Conservation (phyloP, 352 stramenopile species). For the Pythium dissimile region DNA sequence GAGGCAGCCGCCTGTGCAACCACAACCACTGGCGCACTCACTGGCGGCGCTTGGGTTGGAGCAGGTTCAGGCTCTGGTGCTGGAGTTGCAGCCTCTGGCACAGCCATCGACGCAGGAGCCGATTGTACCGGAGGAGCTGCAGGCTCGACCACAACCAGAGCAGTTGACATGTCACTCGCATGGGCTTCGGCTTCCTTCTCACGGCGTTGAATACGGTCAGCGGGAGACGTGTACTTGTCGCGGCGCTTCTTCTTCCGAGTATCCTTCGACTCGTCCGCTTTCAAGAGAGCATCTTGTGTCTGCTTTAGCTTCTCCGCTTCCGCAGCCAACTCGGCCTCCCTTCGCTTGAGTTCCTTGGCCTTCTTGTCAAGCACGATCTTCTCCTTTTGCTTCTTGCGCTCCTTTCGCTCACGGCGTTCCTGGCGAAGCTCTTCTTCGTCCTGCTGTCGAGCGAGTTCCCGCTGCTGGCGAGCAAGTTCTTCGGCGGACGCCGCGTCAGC, state of each 20-base stretch:
- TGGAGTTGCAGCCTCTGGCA: not conserved
- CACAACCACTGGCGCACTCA: not conserved
- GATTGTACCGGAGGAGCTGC: not conserved
- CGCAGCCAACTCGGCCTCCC: conserved; percentile 7
- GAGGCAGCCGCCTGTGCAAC: not conserved
- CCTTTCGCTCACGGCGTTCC: conserved; percentile 14
- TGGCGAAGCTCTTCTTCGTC: conserved; percentile 20
- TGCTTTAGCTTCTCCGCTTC: conserved; percentile 21
- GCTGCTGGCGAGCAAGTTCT: conserved; percentile 13
- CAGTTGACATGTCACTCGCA: conserved; percentile 35
- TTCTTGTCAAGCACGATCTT: conserved; percentile 19
- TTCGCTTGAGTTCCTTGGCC: conserved; percentile 18
- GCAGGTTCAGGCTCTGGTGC: not conserved
- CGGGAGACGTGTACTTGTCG: conserved; percentile 56
- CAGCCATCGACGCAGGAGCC: no score
- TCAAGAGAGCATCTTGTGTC: conserved; percentile 31
- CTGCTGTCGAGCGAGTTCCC: conserved; percentile 1
- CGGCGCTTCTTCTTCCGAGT: conserved; percentile 44
- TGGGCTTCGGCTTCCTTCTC: conserved; percentile 17
- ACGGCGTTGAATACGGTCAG: conserved; percentile 41
- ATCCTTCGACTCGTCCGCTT: conserved; percentile 36
- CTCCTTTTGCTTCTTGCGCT: conserved; percentile 23
- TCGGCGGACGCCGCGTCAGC: conserved; percentile 11
- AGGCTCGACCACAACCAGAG: conserved; percentile 42
- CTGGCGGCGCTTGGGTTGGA: no score